Percentiles rank a stretch among this genome's conserved stretches.
phyloP scores from a whole-genome alignment of 371 early-diverging fungal species.

The Actinomortierella wolfii region DNA sequence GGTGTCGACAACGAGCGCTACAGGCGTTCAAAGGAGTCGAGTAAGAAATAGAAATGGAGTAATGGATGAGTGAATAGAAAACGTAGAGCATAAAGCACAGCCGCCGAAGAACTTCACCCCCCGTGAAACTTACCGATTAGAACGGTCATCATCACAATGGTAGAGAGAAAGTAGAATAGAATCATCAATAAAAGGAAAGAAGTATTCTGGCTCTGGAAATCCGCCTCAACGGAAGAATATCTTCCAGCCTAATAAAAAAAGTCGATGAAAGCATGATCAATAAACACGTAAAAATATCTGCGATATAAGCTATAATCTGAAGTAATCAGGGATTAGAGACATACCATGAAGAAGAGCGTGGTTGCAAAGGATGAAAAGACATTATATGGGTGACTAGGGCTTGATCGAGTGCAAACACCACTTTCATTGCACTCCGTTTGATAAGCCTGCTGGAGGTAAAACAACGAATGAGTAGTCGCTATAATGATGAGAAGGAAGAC shows the following conservation, averaged over 20 bases:
- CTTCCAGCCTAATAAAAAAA: constrained; percentile 27
- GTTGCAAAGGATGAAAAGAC: constrained; percentile 14
- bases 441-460: constrained; percentile 28
- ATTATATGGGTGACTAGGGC: constrained; percentile 2
- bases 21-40: too few relatives aligned
- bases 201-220: neutral
- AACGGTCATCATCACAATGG: too few relatives aligned
- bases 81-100: too few relatives aligned
- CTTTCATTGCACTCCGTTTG: too few relatives aligned
- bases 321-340: neutral
- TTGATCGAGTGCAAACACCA: too few relatives aligned
- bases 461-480: constrained; percentile 29
- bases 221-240: constrained; percentile 13
- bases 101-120: too few relatives aligned
- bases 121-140: too few relatives aligned
- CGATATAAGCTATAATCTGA: neutral
- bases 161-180: too few relatives aligned
- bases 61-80: too few relatives aligned
- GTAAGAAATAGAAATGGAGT: too few relatives aligned
- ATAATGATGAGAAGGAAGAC: constrained; percentile 31
- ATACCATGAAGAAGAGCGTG: constrained; percentile 41
- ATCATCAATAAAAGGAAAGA: constrained; percentile 14
- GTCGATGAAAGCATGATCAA: neutral
- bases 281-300: too few relatives aligned
- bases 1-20: too few relatives aligned